phyloP scores from a whole-genome alignment of 371 early-diverging fungal species.

The Parasitella parasitica region DNA sequence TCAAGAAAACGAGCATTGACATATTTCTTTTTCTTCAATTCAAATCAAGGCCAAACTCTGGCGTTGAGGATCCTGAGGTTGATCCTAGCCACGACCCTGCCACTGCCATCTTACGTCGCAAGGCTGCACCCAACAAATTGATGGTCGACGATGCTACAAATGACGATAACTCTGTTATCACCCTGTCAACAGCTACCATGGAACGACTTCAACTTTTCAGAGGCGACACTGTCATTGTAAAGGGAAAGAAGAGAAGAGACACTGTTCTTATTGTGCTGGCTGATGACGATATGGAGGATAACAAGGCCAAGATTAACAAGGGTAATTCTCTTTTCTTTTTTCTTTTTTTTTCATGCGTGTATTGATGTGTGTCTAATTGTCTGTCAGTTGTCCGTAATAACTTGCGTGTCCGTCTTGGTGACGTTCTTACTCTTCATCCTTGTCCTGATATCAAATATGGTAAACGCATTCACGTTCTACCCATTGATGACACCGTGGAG shows the following conservation, averaged over 20 bases:
- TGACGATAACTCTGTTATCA: slow-evolving; percentile 95
- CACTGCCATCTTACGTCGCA: slow-evolving; percentile 94
- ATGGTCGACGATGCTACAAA: slow-evolving; percentile 96
- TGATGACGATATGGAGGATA: slow-evolving; percentile 90
- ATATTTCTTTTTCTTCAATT: neutral
- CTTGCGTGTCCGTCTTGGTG: slow-evolving; percentile 96
- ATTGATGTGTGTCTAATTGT: neutral
- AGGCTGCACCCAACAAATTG: slow-evolving; percentile 95
- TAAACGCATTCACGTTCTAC: slow-evolving; percentile 93
- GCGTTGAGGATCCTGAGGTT: slow-evolving; percentile 34
- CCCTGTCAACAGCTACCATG: slow-evolving; percentile 91
- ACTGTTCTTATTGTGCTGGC: slow-evolving; percentile 94
- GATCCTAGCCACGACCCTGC: slow-evolving; percentile 81
- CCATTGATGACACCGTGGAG: slow-evolving; percentile 98
- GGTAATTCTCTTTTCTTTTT: slow-evolving; percentile 38
- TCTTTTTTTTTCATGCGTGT: neutral
- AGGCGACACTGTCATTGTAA: slow-evolving; percentile 94
- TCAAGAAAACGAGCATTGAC: neutral
- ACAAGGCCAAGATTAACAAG: slow-evolving; percentile 94
- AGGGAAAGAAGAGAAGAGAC: slow-evolving; percentile 98
- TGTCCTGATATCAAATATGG: slow-evolving; percentile 97
- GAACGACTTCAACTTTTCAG: slow-evolving; percentile 90
- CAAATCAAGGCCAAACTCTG: slow-evolving; percentile 45
- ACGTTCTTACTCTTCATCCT: slow-evolving; percentile 96
- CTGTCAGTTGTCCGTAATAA: slow-evolving; percentile 98